phyloP scores from a whole-genome alignment of 1,284 basidiomycete genomes.

The Trametes hirsuta region DNA sequence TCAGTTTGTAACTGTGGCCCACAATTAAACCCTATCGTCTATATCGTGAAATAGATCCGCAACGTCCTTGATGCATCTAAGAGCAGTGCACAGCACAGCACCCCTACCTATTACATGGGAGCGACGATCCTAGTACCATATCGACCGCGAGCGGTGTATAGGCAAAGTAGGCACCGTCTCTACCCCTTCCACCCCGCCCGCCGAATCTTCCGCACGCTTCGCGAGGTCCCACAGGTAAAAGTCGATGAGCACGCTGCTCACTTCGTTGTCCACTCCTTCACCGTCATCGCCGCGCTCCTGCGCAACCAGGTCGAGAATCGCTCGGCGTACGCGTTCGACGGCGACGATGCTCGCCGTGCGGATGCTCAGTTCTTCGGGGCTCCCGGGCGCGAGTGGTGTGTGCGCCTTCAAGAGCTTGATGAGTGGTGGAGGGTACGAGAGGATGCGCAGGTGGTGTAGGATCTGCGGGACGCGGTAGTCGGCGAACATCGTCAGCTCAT shows the following conservation, averaged over 20 bases:
- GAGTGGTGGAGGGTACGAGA: slow-evolving; percentile 66
- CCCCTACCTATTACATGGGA: too few relatives aligned
- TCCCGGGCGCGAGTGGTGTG: slow-evolving; percentile 53
- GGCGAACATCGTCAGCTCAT: slow-evolving; percentile 83
- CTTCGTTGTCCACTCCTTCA: slow-evolving; percentile 32
- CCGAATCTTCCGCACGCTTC: slow-evolving; percentile 68
- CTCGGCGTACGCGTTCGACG: slow-evolving; percentile 68
- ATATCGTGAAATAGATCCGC: too few relatives aligned
- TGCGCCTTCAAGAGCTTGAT: slow-evolving; percentile 48
- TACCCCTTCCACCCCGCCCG: slow-evolving; percentile 58
- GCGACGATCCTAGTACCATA: slow-evolving; percentile 66
- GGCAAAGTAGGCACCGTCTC: slow-evolving; percentile 64
- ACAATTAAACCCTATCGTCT: too few relatives aligned
- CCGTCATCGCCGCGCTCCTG: slow-evolving; percentile 28
- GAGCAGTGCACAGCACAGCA: too few relatives aligned
- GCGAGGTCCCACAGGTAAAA: slow-evolving; percentile 88
- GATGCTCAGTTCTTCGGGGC: slow-evolving; percentile 69
- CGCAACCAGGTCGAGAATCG: slow-evolving; percentile 41
- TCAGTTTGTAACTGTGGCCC: too few relatives aligned
- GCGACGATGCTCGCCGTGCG: slow-evolving; percentile 76
- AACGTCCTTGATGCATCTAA: too few relatives aligned
- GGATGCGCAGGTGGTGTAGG: slow-evolving; percentile 74
- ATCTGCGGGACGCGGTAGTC: slow-evolving; percentile 88
- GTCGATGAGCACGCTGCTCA: slow-evolving; percentile 79
- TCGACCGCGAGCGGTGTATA: slow-evolving; percentile 77